Percentiles rank a stretch among this genome's conserved stretches.
Conservation (phyloP, 345 rosid genomes). For the Abelmoschus esculentus region DNA sequence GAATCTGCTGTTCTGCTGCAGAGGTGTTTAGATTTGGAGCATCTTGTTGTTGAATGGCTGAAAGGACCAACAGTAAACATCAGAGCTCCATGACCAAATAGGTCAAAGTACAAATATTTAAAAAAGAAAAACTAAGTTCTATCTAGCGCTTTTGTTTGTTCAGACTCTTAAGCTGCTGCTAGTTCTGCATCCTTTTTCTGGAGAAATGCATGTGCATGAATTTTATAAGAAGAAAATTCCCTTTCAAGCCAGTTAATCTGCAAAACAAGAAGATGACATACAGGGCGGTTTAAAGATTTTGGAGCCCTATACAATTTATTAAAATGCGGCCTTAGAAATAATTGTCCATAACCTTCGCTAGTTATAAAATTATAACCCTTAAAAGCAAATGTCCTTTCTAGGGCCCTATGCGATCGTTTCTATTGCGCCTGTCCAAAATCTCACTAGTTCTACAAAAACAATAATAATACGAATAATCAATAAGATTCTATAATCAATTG, state of each 20-base stretch:
- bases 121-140: background rate
- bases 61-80: slow-evolving; percentile 19
- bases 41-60: slow-evolving; percentile 62
- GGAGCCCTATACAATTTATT: too few relatives aligned
- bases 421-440: too few relatives aligned
- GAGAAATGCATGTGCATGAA: slow-evolving; percentile 89
- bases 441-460: too few relatives aligned
- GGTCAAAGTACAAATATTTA: background rate
- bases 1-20: slow-evolving; percentile 85
- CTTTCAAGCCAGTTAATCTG: slow-evolving; percentile 73
- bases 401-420: too few relatives aligned
- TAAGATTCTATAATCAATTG: too few relatives aligned
- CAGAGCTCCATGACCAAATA: background rate
- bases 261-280: slow-evolving; percentile 14
- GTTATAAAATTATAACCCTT: too few relatives aligned
- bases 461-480: too few relatives aligned
- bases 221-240: slow-evolving; percentile 88
- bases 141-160: slow-evolving; percentile 72
- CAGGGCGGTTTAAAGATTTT: too few relatives aligned
- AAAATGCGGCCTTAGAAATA: too few relatives aligned
- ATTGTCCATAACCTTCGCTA: too few relatives aligned
- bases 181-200: slow-evolving; percentile 91
- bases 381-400: too few relatives aligned
- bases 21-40: slow-evolving; percentile 44
- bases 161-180: slow-evolving; percentile 74